These are phyloP conservation scores for Escovopsis sp. DNA, from an alignment of 2,329 filamentous ascomycete genomes.

Conservation along the genomic window DNA sequence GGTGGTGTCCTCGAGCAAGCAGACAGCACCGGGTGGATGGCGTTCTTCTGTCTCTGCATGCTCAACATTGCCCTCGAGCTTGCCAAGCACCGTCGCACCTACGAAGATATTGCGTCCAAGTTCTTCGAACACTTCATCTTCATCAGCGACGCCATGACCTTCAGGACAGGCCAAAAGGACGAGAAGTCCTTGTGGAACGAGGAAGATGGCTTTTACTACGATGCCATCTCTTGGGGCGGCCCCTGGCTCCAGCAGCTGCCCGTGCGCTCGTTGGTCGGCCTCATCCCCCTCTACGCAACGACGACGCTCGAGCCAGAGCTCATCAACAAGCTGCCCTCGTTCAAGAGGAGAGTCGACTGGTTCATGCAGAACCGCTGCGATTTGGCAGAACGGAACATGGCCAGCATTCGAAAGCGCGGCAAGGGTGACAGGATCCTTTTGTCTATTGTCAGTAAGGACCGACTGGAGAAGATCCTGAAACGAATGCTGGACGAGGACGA, in stretches of 20 bases:
- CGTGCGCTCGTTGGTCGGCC: slow-evolving; percentile 77
- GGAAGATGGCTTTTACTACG: slow-evolving; percentile 94
- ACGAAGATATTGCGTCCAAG: slow-evolving; percentile 94
- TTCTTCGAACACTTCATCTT: slow-evolving; percentile 99
- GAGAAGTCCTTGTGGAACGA: slow-evolving; percentile 92
- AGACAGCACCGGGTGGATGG: slow-evolving; percentile 98
- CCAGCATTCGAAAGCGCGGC: slow-evolving; percentile 77
- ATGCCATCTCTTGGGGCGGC: slow-evolving; percentile 91
- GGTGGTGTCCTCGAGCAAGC: slow-evolving; percentile 90
- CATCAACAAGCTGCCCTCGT: slow-evolving; percentile 78
- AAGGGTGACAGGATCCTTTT: slow-evolving; percentile 80
- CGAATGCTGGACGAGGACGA: slow-evolving; percentile 91
- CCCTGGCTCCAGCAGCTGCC: slow-evolving; percentile 88
- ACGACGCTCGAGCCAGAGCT: slow-evolving; percentile 87
- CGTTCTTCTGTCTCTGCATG: slow-evolving; percentile 93
- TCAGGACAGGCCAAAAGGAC: slow-evolving; percentile 51
- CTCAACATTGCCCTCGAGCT: slow-evolving; percentile 91
- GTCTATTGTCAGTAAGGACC: slow-evolving; percentile 82
- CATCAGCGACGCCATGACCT: slow-evolving; percentile 95
- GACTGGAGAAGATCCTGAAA: slow-evolving; percentile 75
- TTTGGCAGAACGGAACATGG: slow-evolving; percentile 84
- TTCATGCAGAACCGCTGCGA: slow-evolving; percentile 81
- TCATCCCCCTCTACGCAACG: slow-evolving; percentile 88
- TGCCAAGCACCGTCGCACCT: slow-evolving; percentile 85
- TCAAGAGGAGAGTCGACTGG: slow-evolving; percentile 89